phyloP scores from a whole-genome alignment of 176 grass and related monocot genomes.

The Paspalum vaginatum region DNA sequence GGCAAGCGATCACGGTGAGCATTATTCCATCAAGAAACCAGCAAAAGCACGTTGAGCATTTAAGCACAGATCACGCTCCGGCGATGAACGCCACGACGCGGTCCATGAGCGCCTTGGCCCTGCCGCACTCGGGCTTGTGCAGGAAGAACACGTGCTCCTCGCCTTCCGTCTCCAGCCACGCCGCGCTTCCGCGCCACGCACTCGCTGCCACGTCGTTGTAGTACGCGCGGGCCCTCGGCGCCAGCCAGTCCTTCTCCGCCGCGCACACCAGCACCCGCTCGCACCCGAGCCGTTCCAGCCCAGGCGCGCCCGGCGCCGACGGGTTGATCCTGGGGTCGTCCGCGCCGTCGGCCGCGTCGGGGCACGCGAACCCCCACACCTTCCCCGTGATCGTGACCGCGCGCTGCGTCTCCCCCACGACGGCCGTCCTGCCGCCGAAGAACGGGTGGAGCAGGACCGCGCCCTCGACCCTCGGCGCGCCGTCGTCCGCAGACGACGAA shows the following conservation, averaged over 20 bases:
- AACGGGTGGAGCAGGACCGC: constrained; percentile 54
- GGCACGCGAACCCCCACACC: constrained; percentile 55
- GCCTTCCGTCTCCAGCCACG: constrained; percentile 33
- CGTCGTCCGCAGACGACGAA: not conserved
- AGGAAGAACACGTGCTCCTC: constrained; percentile 48
- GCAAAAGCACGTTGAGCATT: no score
- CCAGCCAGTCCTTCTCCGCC: constrained; percentile 35
- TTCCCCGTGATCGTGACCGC: not conserved
- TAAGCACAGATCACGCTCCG: not conserved
- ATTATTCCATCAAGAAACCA: no score
- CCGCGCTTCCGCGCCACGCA: constrained; percentile 48
- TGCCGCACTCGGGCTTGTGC: constrained; percentile 19
- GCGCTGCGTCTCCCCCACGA: constrained; percentile 23
- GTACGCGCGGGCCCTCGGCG: constrained; percentile 29
- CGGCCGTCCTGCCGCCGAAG: constrained; percentile 36
- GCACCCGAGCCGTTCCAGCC: constrained; percentile 44
- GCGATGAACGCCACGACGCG: constrained; percentile 19
- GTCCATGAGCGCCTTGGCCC: constrained; percentile 6
- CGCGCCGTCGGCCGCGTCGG: constrained; percentile 26
- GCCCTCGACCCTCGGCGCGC: constrained; percentile 41
- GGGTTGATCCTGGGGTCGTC: constrained; percentile 61
- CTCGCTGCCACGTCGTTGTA: constrained; percentile 31
- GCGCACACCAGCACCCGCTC: constrained; percentile 40
- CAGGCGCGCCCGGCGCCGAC: constrained; percentile 11
- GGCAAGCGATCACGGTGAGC: no score